Percentiles rank a stretch among this genome's conserved stretches.
phyloP scores from a whole-genome alignment of 2,329 filamentous ascomycete species.

The Hymenoscyphus fructigenus region DNA sequence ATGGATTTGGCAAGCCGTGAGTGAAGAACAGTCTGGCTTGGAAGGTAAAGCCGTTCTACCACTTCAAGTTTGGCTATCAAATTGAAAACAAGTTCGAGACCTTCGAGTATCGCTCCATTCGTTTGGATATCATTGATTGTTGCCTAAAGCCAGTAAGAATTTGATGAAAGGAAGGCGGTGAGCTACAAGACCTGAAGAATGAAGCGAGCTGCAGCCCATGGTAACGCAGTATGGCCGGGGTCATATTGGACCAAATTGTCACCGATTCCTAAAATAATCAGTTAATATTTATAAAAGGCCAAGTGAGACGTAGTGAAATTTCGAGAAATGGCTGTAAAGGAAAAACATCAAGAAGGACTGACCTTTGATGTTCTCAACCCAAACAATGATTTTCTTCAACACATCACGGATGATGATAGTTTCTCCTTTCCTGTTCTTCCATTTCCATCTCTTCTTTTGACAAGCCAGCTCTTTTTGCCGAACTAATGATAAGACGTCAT shows the following conservation, averaged over 20 bases:
- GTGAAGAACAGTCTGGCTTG: not conserved
- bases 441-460: not conserved
- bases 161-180: not conserved
- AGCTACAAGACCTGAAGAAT: not conserved
- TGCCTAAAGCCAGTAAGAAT: not conserved
- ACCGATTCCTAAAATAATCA: not conserved
- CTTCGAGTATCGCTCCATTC: slow-evolving; percentile 7
- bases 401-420: slow-evolving; percentile 9
- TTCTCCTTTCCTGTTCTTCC: slow-evolving; percentile 2
- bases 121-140: slow-evolving; percentile 15
- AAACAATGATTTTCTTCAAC: slow-evolving; percentile 5
- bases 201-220: slow-evolving; percentile 20
- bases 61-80: slow-evolving; percentile 6
- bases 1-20: slow-evolving; percentile 5
- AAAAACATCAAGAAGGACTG: not conserved
- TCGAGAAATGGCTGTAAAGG: too few relatives aligned
- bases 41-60: slow-evolving; percentile 10
- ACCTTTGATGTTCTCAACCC: slow-evolving; percentile 12
- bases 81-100: slow-evolving; percentile 13
- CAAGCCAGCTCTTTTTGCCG: not conserved
- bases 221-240: slow-evolving; percentile 20
- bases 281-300: not conserved
- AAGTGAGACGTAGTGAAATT: not conserved
- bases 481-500: not conserved
- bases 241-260: slow-evolving; percentile 20